Evolutionary conservation across 2,329 filamentous ascomycete genomes (phyloP), one percentile per base, ranked within the genome.

Genomic region (Zalaria sp.): DNA sequence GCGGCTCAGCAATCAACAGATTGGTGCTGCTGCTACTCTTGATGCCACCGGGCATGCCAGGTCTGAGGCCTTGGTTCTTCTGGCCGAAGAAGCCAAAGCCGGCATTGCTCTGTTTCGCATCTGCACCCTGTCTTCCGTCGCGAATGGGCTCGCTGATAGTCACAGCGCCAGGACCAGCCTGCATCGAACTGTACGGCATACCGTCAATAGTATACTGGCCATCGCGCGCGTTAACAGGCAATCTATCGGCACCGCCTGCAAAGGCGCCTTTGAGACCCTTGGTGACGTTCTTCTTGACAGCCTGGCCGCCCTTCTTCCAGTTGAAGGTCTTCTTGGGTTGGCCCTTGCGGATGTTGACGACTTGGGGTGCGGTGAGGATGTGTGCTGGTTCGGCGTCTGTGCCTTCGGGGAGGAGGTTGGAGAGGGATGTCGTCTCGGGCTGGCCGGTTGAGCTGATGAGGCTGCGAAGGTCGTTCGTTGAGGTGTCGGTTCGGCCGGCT

Each of bases 241-340:
- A 46, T 37, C 50, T 39, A 34, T 49, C 37, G 31, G 36, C 51
- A 26, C 49, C 53, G 39, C 63, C 63, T 50, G 80, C 81, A 45
- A 95, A 93, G 4, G 88, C 88, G 42, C 87, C 84, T 62, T 93
- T 94, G 60, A 96, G 79, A 40, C 88, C 87, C 67, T 95, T 95
- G 46, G 83, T 83, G 40, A 96, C 83, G 56, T 88, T 89, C 62
- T 95, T 93, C 27, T 88, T 88, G 53, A 96, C 81, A 43, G 84
- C 88, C 63, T 93, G 89, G 34, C 85, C 85, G 34, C 87, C 87
- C 68, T 93, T 94, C 72, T 95, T 94, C 88, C 91, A 96, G 65
- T 94, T 94, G 65, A 95, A 95, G 18, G 18, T 18, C 61, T 95
- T 96, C 67, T 87, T 93, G 41, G 82, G 79, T 57, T 94, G 87